These are phyloP conservation scores for Colletotrichum sojae DNA, from an alignment of 2,329 filamentous ascomycete genomes.

Conservation along the genomic window DNA sequence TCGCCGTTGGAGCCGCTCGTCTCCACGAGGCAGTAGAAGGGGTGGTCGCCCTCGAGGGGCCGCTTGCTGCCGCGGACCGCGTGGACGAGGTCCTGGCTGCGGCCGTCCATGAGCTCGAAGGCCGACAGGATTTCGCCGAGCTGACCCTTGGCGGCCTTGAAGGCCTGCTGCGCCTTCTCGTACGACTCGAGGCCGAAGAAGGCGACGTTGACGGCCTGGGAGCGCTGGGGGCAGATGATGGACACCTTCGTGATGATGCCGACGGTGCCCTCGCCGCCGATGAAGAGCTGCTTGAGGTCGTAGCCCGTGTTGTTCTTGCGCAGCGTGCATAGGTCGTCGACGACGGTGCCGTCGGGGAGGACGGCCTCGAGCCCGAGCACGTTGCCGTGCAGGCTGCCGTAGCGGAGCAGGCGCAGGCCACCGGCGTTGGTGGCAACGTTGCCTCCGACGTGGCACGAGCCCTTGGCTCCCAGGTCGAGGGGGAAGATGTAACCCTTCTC, in stretches of 20 bases:
- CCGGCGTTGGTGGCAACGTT: constrained; percentile 98
- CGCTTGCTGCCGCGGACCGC: constrained; percentile 81
- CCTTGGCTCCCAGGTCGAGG: constrained; percentile 96
- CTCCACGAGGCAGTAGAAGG: constrained; percentile 97
- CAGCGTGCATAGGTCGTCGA: constrained; percentile 89
- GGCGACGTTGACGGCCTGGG: constrained; percentile 92
- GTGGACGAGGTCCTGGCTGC: constrained; percentile 83
- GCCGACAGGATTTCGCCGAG: constrained; percentile 96
- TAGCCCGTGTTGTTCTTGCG: constrained; percentile 99
- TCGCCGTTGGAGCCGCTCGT: constrained; percentile 95
- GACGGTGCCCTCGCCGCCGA: constrained; percentile 94
- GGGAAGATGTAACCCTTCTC: constrained; percentile 92
- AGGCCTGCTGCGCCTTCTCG: constrained; percentile 89
- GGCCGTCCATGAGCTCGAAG: constrained; percentile 96
- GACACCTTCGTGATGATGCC: constrained; percentile 94
- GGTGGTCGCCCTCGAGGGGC: constrained; percentile 86
- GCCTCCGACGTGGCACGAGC: constrained; percentile 95
- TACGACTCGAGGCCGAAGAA: constrained; percentile 94
- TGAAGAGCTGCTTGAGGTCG: constrained; percentile 96
- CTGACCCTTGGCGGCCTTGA: constrained; percentile 89
- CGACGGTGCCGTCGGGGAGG: constrained; percentile 90
- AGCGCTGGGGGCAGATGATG: constrained; percentile 89
- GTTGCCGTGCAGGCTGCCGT: constrained; percentile 94
- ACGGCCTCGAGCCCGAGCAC: constrained; percentile 95
- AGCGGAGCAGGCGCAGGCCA: constrained; percentile 88